Evolutionary conservation across 2,329 filamentous ascomycete species (phyloP), one percentile per base, ranked within the genome.

Genomic region (Blumeriella jaapii): DNA sequence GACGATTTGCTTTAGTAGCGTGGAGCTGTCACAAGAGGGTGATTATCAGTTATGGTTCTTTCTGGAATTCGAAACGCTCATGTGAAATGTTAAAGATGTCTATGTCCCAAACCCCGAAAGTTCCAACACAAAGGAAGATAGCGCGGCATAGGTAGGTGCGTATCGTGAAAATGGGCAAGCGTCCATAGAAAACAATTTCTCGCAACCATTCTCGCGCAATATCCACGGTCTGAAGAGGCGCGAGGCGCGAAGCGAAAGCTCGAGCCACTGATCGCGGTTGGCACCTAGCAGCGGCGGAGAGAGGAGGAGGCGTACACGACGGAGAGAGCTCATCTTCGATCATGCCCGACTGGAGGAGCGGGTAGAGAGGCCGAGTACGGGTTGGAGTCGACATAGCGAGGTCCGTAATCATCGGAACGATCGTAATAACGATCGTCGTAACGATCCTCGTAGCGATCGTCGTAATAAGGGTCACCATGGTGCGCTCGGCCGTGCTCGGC

Each of bases 351-450:
- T 24, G 55, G 54, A 34, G 55, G 54, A 25, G 54, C 47, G 14
- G 54, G 52, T 28, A 55, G 45, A 35, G 24, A 50, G 23, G 54
- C 48, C 31, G 54, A 55, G 40, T 67, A 67, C 11, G 63, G 63
- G 47, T 65, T 65, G 27, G 53, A 58, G 48, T 66, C 63, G 29
- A 56, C 51, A 44, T 67, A 66, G 29, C 54, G 57, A 29, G 36
- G 35, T 12, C 57, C 59, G 40, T 59, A 39, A 19, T 42, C 55
- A 31, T 54, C 47, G n/a, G n/a, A n/a, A n/a, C n/a, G n/a, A n/a
- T n/a, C n/a, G n/a, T n/a, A n/a, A n/a, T n/a, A n/a, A n/a, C n/a
- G n/a, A n/a, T n/a, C n/a, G n/a, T n/a, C n/a, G n/a, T n/a, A n/a
- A n/a, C n/a, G n/a, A n/a, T n/a, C n/a, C n/a, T n/a, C n/a, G n/a